Evolutionary conservation across 352 stramenopile genomes (phyloP).

Genomic region (Pythium diclinum): DNA sequence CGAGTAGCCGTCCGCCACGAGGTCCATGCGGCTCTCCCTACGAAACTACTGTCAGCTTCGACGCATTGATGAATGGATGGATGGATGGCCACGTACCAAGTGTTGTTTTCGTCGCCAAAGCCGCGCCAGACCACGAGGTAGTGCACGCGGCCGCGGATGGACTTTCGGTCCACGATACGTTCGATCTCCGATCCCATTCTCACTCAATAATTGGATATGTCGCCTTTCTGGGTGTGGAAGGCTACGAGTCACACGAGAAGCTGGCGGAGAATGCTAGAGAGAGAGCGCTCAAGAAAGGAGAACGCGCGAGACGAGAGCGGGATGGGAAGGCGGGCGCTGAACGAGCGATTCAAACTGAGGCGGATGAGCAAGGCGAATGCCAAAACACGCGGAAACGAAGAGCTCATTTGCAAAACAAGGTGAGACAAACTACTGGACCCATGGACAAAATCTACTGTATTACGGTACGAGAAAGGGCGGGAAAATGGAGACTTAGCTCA

Average conservation of each 20-base stretch:
- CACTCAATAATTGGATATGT: neutral
- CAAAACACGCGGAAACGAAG: constrained; percentile 13
- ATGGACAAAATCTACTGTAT: constrained; percentile 7
- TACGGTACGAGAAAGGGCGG: neutral
- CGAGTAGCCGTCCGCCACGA: constrained; percentile 74
- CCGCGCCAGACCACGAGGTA: constrained; percentile 81
- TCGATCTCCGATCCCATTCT: constrained; percentile 68
- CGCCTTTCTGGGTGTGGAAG: neutral
- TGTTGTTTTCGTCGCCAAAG: constrained; percentile 82
- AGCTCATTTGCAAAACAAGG: constrained; percentile 8
- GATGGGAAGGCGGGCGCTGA: neutral
- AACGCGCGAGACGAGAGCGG: neutral
- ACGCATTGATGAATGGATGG: neutral
- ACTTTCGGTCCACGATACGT: constrained; percentile 78
- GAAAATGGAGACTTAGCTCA: constrained; percentile 40
- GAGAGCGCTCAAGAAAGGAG: neutral
- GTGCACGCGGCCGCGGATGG: constrained; percentile 75
- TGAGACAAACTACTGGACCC: neutral
- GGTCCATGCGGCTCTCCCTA: constrained; percentile 82
- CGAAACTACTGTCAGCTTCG: neutral
- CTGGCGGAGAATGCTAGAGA: neutral
- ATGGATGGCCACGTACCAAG: constrained; percentile 40
- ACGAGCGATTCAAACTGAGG: constrained; percentile 21
- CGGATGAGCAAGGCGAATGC: neutral
- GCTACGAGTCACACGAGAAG: neutral